Evolutionary conservation across 805 yeast genomes (phyloP), one percentile per base, ranked within the genome.

Genomic region (Tetrapisispora iriomotensis): DNA sequence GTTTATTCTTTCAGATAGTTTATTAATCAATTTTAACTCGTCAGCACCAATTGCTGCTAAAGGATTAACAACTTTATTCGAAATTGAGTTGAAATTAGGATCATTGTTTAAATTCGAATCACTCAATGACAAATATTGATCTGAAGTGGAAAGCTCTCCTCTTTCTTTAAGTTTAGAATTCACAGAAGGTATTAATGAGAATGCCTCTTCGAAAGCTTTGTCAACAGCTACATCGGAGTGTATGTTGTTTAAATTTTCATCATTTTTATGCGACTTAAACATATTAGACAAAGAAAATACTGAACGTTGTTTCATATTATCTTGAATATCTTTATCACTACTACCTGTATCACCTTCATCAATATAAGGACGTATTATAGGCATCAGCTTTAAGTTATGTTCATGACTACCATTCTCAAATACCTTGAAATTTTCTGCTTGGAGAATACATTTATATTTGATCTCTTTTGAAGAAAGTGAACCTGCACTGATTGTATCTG

Each of bases 1-100:
- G 38, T 70, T 70, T 37, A 74, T 74, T 44, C 65, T 68, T 17
- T 66, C 71, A 38, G 71, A 64, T 50, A 75, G 57, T 31, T 65
- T 63, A 45, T 72, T 71, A 39, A 74, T 74, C 39, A 74, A 47
- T 30, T 65, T 64, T 34, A 73, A 59, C 45, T 74, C 77, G 7
- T 65, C 65, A 29, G 67, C 69, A 28, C 77, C 76, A 26, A 75
- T 74, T 1, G 76, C 75, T 1, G 72, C 67, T 9, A 41, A 36
- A 21, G 56, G 49, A 34, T 56, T 56, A 8, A 58, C 57, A 6
- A 56, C 43, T 20, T 40, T 38, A 7, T 31, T 15, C 12, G 36
- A 31, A 20, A 37, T 26, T 2, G 31, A 36, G 13, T 31, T 21
- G 5, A 14, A 13, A 13, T 29, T 12, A 9, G 25, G n/a, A 24